Conservation (phyloP, 2,329 filamentous ascomycete genomes). For the Colletotrichum spaethianum region DNA sequence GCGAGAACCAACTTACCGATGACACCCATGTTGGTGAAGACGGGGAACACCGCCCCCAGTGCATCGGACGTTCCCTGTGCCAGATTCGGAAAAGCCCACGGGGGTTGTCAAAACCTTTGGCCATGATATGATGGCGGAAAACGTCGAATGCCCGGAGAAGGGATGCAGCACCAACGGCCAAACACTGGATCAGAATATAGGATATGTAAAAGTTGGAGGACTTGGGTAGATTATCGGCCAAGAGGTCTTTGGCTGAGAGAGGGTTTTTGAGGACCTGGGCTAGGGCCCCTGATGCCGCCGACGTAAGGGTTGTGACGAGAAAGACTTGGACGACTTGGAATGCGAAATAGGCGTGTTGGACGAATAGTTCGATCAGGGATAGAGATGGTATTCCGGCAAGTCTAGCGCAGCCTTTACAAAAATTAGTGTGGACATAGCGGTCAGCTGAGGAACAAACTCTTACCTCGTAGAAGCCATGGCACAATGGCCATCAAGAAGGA, state of each 20-base stretch:
- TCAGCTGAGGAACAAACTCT: slow-evolving; percentile 45
- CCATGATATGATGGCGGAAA: slow-evolving; percentile 68
- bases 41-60: slow-evolving; percentile 86
- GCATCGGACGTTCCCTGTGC: slow-evolving; percentile 79
- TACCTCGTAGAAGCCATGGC: slow-evolving; percentile 81
- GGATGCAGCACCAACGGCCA: slow-evolving; percentile 82
- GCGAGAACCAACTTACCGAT: slow-evolving; percentile 72
- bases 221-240: slow-evolving; percentile 79
- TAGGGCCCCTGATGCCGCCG: slow-evolving; percentile 76
- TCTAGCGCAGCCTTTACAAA: slow-evolving; percentile 73
- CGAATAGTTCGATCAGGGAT: slow-evolving; percentile 80
- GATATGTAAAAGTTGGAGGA: slow-evolving; percentile 91
- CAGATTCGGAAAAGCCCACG: slow-evolving; percentile 85
- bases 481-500: slow-evolving; percentile 87
- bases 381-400: slow-evolving; percentile 79
- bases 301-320: slow-evolving; percentile 83
- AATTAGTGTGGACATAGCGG: slow-evolving; percentile 26
- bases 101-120: slow-evolving; percentile 82
- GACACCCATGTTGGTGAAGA: slow-evolving; percentile 85
- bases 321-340: slow-evolving; percentile 90
- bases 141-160: slow-evolving; percentile 82
- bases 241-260: slow-evolving; percentile 55
- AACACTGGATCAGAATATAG: slow-evolving; percentile 93
- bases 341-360: slow-evolving; percentile 84
- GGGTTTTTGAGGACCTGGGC: slow-evolving; percentile 64